These are phyloP conservation scores for Diaporthe sp. DNA, from an alignment of 2,329 filamentous ascomycete genomes.

Conservation along the genomic window DNA sequence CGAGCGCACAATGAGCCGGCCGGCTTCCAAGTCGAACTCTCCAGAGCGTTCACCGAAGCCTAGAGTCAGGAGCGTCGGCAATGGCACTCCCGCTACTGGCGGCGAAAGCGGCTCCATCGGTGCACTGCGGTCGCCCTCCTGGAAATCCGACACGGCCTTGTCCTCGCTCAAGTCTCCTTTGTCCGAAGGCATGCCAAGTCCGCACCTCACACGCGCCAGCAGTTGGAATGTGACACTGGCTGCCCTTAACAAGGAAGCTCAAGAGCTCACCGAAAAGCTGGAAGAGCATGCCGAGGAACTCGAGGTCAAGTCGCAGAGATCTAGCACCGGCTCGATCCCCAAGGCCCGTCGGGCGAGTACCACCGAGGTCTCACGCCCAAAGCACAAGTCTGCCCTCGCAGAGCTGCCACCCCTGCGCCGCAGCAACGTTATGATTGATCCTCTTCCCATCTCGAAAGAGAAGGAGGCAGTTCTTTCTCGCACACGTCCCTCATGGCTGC, in stretches of 20 bases:
- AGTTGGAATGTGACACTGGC: slow-evolving; percentile 82
- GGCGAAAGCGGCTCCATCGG: slow-evolving; percentile 67
- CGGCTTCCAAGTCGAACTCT: slow-evolving; percentile 65
- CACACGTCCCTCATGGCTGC: slow-evolving; percentile 86
- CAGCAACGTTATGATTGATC: slow-evolving; percentile 87
- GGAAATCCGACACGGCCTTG: slow-evolving; percentile 62
- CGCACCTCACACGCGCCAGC: slow-evolving; percentile 71
- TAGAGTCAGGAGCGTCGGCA: slow-evolving; percentile 70
- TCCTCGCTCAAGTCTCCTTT: slow-evolving; percentile 50
- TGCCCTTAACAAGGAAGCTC: slow-evolving; percentile 79
- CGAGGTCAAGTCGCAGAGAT: slow-evolving; percentile 62
- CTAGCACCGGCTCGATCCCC: slow-evolving; percentile 55
- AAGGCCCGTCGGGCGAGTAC: slow-evolving; percentile 52
- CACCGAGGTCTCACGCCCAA: slow-evolving; percentile 61
- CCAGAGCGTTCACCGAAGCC: slow-evolving; percentile 64
- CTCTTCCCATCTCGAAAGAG: slow-evolving; percentile 86
- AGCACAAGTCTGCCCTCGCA: slow-evolving; percentile 76
- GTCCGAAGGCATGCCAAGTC: slow-evolving; percentile 53
- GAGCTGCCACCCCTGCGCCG: slow-evolving; percentile 79
- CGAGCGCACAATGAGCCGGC: slow-evolving; percentile 68
- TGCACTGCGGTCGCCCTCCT: slow-evolving; percentile 66
- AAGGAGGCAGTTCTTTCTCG: slow-evolving; percentile 87
- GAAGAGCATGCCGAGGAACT: slow-evolving; percentile 80
- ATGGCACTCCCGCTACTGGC: slow-evolving; percentile 73
- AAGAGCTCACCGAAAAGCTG: slow-evolving; percentile 82